Evolutionary conservation across 495 filamentous ascomycete species (phyloP).

Genomic region (Penicillium fimorum): DNA sequence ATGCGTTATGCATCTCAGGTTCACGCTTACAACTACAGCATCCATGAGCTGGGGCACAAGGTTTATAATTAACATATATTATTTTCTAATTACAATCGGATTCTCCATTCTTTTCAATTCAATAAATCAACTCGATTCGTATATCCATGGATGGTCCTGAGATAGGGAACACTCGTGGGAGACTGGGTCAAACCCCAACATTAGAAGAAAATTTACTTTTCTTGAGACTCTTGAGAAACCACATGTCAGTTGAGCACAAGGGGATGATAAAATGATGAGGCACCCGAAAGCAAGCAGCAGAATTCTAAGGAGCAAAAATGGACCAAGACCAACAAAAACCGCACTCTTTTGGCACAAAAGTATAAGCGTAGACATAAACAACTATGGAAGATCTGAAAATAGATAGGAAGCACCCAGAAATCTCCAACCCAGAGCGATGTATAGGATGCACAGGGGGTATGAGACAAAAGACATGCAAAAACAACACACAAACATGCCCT

Average conservation of each 20-base stretch:
- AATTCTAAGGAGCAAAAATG: slow-evolving; percentile 2
- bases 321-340: slow-evolving; percentile 5
- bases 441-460: slow-evolving; percentile 38
- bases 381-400: slow-evolving; percentile 27
- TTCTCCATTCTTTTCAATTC: not conserved
- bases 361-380: slow-evolving; percentile 15
- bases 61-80: not conserved
- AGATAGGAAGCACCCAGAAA: slow-evolving; percentile 16
- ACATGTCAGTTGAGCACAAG: not conserved
- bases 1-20: not conserved
- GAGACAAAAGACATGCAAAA: slow-evolving; percentile 26
- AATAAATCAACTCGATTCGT: not conserved
- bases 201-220: slow-evolving; percentile 5
- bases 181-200: not conserved
- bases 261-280: not conserved
- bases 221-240: not conserved
- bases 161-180: not conserved
- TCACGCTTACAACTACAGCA: not conserved
- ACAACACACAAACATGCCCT: slow-evolving; percentile 21
- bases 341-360: slow-evolving; percentile 17
- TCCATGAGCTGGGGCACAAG: too few species aligned
- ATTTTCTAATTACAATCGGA: not conserved
- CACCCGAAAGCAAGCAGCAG: not conserved
- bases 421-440: slow-evolving; percentile 34
- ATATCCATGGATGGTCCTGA: not conserved